Percentiles rank a stretch among this genome's conserved stretches.
Evolutionary conservation across 73 alveolate species (phyloP).

Genomic region (Durusdinium trenchii): DNA sequence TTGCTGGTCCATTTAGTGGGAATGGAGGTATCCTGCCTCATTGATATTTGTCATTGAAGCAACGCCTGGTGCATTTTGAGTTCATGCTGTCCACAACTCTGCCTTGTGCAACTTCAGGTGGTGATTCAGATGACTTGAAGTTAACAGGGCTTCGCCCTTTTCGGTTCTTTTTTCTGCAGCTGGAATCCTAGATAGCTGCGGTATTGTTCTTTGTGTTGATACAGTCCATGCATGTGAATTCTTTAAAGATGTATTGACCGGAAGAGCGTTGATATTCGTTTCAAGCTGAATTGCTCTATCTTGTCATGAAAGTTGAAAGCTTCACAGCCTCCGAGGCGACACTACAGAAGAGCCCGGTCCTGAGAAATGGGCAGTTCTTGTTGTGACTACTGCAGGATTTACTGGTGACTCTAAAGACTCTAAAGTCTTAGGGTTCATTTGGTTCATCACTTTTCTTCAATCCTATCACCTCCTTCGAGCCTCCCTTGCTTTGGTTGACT

Average conservation of each 20-base stretch:
- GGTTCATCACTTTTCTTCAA: too few species aligned
- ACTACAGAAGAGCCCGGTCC: neutral
- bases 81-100: too few species aligned
- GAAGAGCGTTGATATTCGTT: neutral
- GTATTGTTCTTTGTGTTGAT: neutral
- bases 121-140: neutral
- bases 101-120: neutral
- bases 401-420: too few species aligned
- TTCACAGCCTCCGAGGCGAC: neutral
- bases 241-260: too few species aligned
- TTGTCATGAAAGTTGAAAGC: neutral
- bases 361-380: neutral
- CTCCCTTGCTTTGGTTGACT: too few species aligned
- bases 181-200: neutral
- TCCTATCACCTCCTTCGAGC: too few species aligned
- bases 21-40: neutral
- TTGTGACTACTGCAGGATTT: neutral
- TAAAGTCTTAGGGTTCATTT: too few species aligned
- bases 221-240: too few species aligned
- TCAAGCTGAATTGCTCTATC: too few species aligned
- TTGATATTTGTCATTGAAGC: too few species aligned
- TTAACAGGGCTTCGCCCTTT: constrained; percentile 73
- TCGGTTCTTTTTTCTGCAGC: constrained; percentile 38
- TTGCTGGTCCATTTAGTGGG: constrained; percentile 28
- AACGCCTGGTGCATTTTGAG: too few species aligned